Conservation (phyloP, 305 asterid genomes). For the Rubia occidens region DNA sequence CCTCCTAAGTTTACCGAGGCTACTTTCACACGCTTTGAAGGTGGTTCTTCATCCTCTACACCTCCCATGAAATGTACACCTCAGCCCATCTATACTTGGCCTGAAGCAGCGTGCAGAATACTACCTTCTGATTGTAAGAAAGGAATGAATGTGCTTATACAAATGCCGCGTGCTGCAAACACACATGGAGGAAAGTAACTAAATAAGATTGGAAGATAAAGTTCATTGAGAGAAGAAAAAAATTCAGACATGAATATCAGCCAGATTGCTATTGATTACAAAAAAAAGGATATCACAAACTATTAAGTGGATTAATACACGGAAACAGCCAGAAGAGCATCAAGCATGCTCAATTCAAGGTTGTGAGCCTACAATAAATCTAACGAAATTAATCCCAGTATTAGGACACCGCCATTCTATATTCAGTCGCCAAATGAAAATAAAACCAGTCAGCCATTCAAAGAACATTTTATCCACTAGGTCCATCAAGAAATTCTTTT, state of each 20-base stretch:
- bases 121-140: not conserved
- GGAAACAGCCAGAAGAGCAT: not conserved
- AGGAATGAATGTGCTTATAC: not conserved
- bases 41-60: slow-evolving; percentile 69
- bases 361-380: not conserved
- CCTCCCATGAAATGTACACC: slow-evolving; percentile 74
- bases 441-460: not conserved
- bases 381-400: not conserved
- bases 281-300: not conserved
- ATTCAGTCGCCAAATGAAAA: not conserved
- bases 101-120: slow-evolving; percentile 3
- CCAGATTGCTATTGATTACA: not conserved
- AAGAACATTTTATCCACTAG: not conserved
- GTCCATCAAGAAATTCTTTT: not conserved
- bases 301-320: not conserved
- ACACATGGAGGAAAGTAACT: not conserved
- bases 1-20: slow-evolving; percentile 40
- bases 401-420: not conserved
- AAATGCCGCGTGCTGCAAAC: slow-evolving; percentile 4
- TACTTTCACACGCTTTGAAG: slow-evolving; percentile 76
- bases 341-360: not conserved
- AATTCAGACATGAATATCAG: not conserved
- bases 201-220: too few species aligned
- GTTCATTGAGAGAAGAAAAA: not conserved
- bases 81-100: slow-evolving; percentile 59